Evolutionary conservation across 2,329 filamentous ascomycete species (phyloP), one percentile per base, ranked within the genome.

Genomic region (Capronia epimyces): DNA sequence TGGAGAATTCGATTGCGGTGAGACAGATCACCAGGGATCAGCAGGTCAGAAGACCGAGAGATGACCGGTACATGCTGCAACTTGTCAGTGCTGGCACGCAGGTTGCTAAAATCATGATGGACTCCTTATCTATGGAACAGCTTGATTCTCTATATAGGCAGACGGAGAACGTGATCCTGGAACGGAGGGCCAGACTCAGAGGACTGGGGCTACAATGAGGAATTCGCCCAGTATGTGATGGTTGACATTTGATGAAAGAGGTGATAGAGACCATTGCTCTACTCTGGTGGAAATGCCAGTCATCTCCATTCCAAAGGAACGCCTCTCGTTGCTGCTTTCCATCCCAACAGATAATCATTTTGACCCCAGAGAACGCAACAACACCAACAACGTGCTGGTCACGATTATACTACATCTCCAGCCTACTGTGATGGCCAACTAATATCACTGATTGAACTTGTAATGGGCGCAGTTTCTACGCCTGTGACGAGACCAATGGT

Each of bases 31-130:
- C 32, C 47, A 52, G 56, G 47, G 59, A 60, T 32, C 56, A 59
- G 42, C 86, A 90, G 69, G 86, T 83, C 58, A 80, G 88, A 54
- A 86, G 87, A 16, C 77, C 90, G 58, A 93, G 91, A 73, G 88
- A 94, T 72, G 88, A 94, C 70, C 80, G 88, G 61, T 91, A 93
- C 67, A 87, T 94, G 57, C 76, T 94, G 52, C 88, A 94, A 71
- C 78, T 93, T 57, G 88, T 94, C 64, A 90, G 86, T 57, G 88
- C 88, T 34, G 88, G 88, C 32, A 86, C 89, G 46, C 88, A 94
- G 69, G 88, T 94, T 53, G 86, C 87, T 53, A 91, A 89, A 69
- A 89, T 94, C 57, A 73, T 94, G 55, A 89, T 88, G 72, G 88
- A 94, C 71, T 84, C 86, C 39, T 78, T 79, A 57, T 87, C 88